These are phyloP conservation scores for Colletotrichum viniferum DNA, from an alignment of 2,329 filamentous ascomycete species.

Conservation along the genomic window DNA sequence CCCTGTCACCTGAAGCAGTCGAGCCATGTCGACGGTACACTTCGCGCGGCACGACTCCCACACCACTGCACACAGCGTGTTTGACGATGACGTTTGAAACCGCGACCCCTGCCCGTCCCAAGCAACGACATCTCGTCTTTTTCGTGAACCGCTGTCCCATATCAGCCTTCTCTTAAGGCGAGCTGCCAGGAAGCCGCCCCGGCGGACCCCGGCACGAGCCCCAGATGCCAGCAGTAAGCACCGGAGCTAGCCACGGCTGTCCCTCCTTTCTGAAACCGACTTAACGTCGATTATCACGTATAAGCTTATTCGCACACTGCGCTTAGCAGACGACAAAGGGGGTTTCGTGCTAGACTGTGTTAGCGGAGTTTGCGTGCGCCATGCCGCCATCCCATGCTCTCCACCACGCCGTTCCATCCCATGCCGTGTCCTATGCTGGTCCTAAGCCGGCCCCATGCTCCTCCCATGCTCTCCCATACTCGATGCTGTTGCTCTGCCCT, in stretches of 20 bases:
- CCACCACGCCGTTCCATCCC: background rate
- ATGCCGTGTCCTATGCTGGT: background rate
- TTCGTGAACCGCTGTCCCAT: constrained; percentile 11
- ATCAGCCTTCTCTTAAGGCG: constrained; percentile 4
- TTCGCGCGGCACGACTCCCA: constrained; percentile 20
- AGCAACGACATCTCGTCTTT: constrained; percentile 14
- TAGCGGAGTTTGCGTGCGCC: background rate
- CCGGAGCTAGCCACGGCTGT: background rate
- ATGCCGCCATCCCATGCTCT: background rate
- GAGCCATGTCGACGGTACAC: background rate
- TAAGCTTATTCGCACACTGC: constrained; percentile 18
- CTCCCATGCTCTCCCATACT: constrained; percentile 4
- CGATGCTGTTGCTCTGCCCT: constrained; percentile 9
- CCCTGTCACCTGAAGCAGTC: constrained; percentile 5
- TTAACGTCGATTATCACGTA: constrained; percentile 17
- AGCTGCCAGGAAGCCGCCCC: background rate
- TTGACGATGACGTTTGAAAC: constrained; percentile 23
- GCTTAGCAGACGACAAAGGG: constrained; percentile 11
- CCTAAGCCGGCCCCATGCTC: background rate
- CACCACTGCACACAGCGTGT: constrained; percentile 20
- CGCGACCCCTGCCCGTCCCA: constrained; percentile 4
- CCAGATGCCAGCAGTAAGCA: background rate
- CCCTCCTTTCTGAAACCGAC: constrained; percentile 20
- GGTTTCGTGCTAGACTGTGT: constrained; percentile 7
- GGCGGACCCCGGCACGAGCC: background rate